phyloP scores from a whole-genome alignment of 2,329 filamentous ascomycete species.

The Nakataea oryzae region DNA sequence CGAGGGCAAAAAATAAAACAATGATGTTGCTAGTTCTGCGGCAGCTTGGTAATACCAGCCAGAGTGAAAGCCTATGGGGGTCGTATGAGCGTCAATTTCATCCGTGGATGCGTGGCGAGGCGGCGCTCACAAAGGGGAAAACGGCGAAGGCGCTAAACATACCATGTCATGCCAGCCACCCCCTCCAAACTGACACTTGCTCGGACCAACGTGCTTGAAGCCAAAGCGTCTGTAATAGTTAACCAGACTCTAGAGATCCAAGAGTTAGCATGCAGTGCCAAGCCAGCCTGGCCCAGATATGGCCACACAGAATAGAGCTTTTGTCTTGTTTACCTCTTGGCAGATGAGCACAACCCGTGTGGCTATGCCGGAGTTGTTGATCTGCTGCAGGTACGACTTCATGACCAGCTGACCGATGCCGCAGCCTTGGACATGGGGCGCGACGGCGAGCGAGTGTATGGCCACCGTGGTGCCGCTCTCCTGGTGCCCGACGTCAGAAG shows the following conservation, averaged over 20 bases:
- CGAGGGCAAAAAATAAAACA: too few species aligned
- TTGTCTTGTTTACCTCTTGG: constrained; percentile 41
- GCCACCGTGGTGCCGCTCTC: constrained; percentile 65
- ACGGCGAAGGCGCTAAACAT: constrained; percentile 7
- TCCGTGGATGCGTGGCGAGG: too few species aligned
- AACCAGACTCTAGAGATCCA: constrained; percentile 45
- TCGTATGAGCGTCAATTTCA: neutral
- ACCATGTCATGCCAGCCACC: constrained; percentile 81
- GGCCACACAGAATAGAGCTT: neutral
- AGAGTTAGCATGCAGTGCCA: neutral
- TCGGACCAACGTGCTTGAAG: constrained; percentile 59
- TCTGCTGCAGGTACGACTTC: constrained; percentile 66
- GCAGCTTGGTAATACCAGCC: neutral
- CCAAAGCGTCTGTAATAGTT: constrained; percentile 68
- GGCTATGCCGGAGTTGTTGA: constrained; percentile 58
- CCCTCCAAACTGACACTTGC: constrained; percentile 62
- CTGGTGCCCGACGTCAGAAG: constrained; percentile 53
- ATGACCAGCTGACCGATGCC: constrained; percentile 66
- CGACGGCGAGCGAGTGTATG: constrained; percentile 72
- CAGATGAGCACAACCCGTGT: constrained; percentile 69
- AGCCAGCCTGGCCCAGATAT: neutral
- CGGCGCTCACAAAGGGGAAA: too few species aligned
- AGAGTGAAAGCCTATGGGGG: neutral
- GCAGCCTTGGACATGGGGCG: constrained; percentile 62
- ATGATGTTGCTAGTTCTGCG: neutral